Percentiles rank a stretch among this genome's conserved stretches.
These are phyloP conservation scores for Rubroshorea leprosula DNA, from an alignment of 345 rosid species.

Conservation along the genomic window DNA sequence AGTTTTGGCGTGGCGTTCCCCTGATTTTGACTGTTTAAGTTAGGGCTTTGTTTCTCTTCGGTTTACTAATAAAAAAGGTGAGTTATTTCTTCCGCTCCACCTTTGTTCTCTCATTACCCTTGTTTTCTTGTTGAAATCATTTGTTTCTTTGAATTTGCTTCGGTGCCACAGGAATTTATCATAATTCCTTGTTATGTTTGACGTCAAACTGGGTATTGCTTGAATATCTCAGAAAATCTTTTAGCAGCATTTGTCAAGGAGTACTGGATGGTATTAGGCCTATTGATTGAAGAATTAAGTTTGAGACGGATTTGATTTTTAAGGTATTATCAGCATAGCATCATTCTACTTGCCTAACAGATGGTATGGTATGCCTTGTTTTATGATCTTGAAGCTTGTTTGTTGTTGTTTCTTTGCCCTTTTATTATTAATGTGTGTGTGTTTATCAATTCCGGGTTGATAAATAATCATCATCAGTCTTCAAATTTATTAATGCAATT, in stretches of 20 bases:
- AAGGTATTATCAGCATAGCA: conserved; percentile 11
- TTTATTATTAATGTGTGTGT: neutral
- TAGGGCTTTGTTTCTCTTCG: conserved; percentile 27
- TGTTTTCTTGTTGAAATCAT: conserved; percentile 3
- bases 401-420: too few species aligned
- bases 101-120: conserved; percentile 10
- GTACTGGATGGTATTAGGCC: conserved; percentile 2
- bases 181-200: conserved; percentile 9
- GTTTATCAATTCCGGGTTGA: neutral
- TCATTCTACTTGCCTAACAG: too few species aligned
- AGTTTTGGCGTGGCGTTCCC: conserved; percentile 5
- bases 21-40: conserved; percentile 18
- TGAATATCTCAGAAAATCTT: too few species aligned
- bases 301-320: too few species aligned
- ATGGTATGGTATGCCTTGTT: too few species aligned
- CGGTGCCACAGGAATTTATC: neutral
- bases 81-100: conserved; percentile 8
- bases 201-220: conserved; percentile 11
- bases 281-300: conserved; percentile 11
- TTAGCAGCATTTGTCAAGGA: conserved; percentile 1
- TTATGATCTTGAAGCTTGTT: too few species aligned
- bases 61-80: conserved; percentile 11
- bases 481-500: neutral
- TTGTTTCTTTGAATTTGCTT: conserved; percentile 6
- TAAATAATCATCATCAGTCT: too few species aligned